These are phyloP conservation scores for Blastobotrys parvus DNA, from an alignment of 805 yeast species.

Conservation along the genomic window DNA sequence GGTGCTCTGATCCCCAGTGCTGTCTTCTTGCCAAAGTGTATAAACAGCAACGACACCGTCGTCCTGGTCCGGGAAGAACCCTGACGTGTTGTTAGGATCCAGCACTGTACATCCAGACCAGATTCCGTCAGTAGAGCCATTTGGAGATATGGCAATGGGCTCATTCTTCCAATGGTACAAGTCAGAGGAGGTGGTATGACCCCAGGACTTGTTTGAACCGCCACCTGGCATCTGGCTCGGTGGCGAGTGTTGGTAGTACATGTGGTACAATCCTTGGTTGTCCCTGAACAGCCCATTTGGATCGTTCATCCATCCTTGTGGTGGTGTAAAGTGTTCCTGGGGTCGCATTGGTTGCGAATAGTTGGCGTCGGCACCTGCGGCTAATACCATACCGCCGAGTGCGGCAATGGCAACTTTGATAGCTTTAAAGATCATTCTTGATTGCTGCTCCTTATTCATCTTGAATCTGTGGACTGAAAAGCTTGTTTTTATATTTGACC, in stretches of 20 bases:
- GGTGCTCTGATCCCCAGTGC: slow-evolving; percentile 19
- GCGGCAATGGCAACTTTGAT: no score
- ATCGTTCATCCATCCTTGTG: slow-evolving; percentile 35
- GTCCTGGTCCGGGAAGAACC: slow-evolving; percentile 17
- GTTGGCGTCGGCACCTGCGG: background rate
- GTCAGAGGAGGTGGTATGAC: slow-evolving; percentile 34
- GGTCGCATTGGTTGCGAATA: background rate
- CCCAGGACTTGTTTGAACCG: slow-evolving; percentile 37
- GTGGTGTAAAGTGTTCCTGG: slow-evolving; percentile 30
- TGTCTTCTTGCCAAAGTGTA: no score
- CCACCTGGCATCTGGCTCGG: slow-evolving; percentile 28
- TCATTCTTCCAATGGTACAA: slow-evolving; percentile 30
- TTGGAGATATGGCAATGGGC: slow-evolving; percentile 28
- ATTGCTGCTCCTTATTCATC: no score
- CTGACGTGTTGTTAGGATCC: slow-evolving; percentile 33
- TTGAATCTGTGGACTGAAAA: no score
- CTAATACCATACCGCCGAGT: no score
- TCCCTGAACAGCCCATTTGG: slow-evolving; percentile 37
- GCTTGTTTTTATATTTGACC: no score
- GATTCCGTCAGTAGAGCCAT: slow-evolving; percentile 25
- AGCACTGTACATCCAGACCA: slow-evolving; percentile 34
- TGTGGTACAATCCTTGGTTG: slow-evolving; percentile 28
- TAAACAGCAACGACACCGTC: slow-evolving; percentile 32
- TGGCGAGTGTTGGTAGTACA: slow-evolving; percentile 35
- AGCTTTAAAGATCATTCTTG: no score